Evolutionary conservation across 768 basidiomycete genomes (phyloP), one percentile per base, ranked within the genome.

Genomic region (Hydnum rufescens): DNA sequence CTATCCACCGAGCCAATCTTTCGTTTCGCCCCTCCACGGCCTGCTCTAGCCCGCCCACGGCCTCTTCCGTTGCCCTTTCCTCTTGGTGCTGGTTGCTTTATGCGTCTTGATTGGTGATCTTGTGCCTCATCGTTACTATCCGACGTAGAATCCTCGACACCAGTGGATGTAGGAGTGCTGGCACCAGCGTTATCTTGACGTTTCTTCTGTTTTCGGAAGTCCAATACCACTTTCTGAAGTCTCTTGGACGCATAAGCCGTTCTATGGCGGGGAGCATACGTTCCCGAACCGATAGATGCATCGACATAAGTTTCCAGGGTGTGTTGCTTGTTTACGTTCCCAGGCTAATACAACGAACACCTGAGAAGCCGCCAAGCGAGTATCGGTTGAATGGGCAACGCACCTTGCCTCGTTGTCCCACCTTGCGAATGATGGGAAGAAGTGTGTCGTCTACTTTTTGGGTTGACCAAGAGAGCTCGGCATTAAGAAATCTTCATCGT

Each of bases 391-490:
- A 16, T 34, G 26, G 16, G 16, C n/a, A 28, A 47, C 32, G 13
- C 54, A 80, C 84, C 67, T 88, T 81, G 22, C 73, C 74, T 25
- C 88, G 81, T 60, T 80, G 80, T 57, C 76, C 81, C 70, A 93
- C 82, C 59, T 76, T 83, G 58, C 84, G 87, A 42, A 96, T 84
- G 59, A 95, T 87, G 16, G 92, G 92, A 43, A 88, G 67, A n/a
- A 96, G 67, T 28, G 89, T 71, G 49, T 93, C 88, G 60, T 95
- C 87, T 0, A 88, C 86, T 66, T 93, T 95, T 22, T 64, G 63
- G 58, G 80, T 74, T 13, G 70, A 67, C 92, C 92, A 96, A 8
- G 78, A 74, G 5, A 96, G 71, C 59, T 95, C 90, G 51, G 78
- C 71, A 19, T 71, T 70, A 51, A 90, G 67, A 60, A 83, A 84